Evolutionary conservation across 306 rosid species (phyloP), one percentile per base, ranked within the genome.

Genomic region (Quercus engelmannii): DNA sequence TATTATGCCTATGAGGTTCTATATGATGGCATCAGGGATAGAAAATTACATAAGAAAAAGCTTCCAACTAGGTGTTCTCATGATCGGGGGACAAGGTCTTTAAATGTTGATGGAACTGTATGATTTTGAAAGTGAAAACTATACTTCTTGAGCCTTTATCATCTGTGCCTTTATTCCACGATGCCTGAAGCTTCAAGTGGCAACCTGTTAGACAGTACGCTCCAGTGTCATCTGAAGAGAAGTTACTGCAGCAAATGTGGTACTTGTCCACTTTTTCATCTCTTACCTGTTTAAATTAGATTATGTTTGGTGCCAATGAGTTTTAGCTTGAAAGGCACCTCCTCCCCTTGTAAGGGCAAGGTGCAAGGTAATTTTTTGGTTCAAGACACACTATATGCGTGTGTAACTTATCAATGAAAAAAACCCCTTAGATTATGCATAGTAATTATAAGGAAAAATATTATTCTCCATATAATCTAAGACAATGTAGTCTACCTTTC

Each of bases 21-120:
- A 43, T 90, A 85, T 71, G 99, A 94, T 73, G 97, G 95, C 83
- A 81, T 94, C 71, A 90, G 99, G 82, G 91, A 87, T 87, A 90
- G 83, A 75, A 92, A 79, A 86, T 55, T 86, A 71, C 83, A 73
- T 10, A 85, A 83, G 84, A 89, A 86, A 88, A 79, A 69, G 77
- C 56, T 79, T 58, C 82, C 75, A 49, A 74, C 55, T 17, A 35
- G 28, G 75, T 78, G 43, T 68, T 75, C 90, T 51, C 83, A 54
- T 62, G 75, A 62, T 56, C 68, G 20, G 43, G 43, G 72, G 76
- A 59, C 76, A 73, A 84, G 69, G 75, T 58, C 49, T 41, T 62
- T 82, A 74, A 82, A 79, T 63, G 83, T 21, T 83, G 82, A 69
- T 75, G 71, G 71, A 75, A 80, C 74, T 25, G 58, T 72, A 63